Percentiles rank a stretch among this genome's conserved stretches.
Conservation (phyloP, 768 basidiomycete genomes). For the Lepiota brunneoincarnata region DNA sequence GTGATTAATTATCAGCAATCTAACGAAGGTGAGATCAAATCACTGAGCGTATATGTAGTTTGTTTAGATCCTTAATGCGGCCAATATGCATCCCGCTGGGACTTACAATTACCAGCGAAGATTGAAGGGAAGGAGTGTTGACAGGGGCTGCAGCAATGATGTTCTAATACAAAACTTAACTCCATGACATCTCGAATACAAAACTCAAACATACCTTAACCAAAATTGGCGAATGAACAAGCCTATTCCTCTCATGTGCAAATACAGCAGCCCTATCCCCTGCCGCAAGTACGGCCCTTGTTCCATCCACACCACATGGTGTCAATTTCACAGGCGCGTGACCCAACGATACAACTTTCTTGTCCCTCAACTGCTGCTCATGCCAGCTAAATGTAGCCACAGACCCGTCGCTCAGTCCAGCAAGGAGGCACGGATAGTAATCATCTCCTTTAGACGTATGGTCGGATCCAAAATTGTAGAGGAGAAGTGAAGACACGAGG, state of each 20-base stretch:
- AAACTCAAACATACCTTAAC: constrained; percentile 46
- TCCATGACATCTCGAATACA: not conserved
- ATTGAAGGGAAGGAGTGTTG: constrained; percentile 43
- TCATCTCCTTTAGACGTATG: constrained; percentile 29
- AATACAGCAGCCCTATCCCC: constrained; percentile 71
- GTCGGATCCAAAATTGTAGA: constrained; percentile 56
- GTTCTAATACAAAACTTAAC: constrained; percentile 31
- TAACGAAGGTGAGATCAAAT: constrained; percentile 15
- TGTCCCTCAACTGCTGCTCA: constrained; percentile 37
- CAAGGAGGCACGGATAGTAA: constrained; percentile 57
- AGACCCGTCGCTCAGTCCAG: constrained; percentile 75
- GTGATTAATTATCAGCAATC: constrained; percentile 7
- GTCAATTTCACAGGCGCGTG: constrained; percentile 62
- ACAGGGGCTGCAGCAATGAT: constrained; percentile 50
- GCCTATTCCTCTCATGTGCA: constrained; percentile 59
- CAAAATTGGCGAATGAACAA: constrained; percentile 70
- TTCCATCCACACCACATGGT: constrained; percentile 51
- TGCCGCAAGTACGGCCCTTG: constrained; percentile 61
- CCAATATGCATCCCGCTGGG: constrained; percentile 61
- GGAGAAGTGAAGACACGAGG: constrained; percentile 45
- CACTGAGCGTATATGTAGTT: constrained; percentile 80
- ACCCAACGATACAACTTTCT: constrained; percentile 65
- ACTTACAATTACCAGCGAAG: constrained; percentile 59
- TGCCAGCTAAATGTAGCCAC: constrained; percentile 57
- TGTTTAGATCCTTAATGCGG: constrained; percentile 61